Evolutionary conservation across 2,329 filamentous ascomycete genomes (phyloP).

Genomic region (Stachybotrys echinatus): DNA sequence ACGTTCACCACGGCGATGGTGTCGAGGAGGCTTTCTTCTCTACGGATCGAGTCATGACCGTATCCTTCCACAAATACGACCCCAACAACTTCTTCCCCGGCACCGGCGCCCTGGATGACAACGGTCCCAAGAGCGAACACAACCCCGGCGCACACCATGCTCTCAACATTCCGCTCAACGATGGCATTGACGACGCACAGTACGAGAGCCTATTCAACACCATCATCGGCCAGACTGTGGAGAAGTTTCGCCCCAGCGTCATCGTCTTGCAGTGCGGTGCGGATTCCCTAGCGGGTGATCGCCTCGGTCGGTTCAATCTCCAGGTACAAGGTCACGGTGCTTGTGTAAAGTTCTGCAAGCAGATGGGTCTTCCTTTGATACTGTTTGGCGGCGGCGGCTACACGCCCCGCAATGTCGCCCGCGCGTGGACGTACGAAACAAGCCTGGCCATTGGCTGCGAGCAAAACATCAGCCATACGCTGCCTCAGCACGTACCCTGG

Average conservation of each 20-base stretch:
- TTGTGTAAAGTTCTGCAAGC: conserved; percentile 87
- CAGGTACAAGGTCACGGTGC: conserved; percentile 91
- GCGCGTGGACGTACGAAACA: conserved; percentile 96
- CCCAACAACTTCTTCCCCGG: conserved; percentile 80
- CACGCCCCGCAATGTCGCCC: conserved; percentile 91
- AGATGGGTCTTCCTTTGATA: conserved; percentile 72
- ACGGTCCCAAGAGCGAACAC: conserved; percentile 73
- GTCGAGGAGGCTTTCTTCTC: conserved; percentile 90
- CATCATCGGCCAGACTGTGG: conserved; percentile 72
- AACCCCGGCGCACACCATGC: conserved; percentile 87
- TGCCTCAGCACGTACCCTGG: conserved; percentile 79
- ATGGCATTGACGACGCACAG: conserved; percentile 86
- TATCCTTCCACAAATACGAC: conserved; percentile 96
- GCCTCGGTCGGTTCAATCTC: conserved; percentile 92
- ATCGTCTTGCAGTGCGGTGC: conserved; percentile 96
- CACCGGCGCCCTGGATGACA: conserved; percentile 81
- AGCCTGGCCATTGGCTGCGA: conserved; percentile 77
- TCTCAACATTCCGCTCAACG: conserved; percentile 83
- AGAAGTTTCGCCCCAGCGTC: conserved; percentile 79
- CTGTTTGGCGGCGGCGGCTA: conserved; percentile 94
- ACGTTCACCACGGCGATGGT: conserved; percentile 87
- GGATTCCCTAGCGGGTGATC: conserved; percentile 88
- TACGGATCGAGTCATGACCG: conserved; percentile 83
- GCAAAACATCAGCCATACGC: conserved; percentile 62
- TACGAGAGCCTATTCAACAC: conserved; percentile 81